phyloP scores from a whole-genome alignment of 2,329 filamentous ascomycete species.

The Claviceps cyperi region DNA sequence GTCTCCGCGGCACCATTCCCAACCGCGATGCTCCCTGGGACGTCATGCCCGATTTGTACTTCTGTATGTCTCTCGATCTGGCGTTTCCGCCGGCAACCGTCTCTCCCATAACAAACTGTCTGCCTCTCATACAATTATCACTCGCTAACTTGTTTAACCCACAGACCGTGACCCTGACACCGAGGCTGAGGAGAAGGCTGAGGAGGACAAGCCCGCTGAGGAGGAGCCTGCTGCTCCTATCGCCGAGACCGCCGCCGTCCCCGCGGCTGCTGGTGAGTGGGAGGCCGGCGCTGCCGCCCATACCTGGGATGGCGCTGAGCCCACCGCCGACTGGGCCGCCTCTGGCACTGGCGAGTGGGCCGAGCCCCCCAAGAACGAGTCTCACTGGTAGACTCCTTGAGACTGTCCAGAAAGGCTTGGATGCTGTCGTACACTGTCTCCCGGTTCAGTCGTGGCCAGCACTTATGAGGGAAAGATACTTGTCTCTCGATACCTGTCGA shows the following conservation, averaged over 20 bases:
- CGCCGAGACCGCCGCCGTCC: slow-evolving; percentile 64
- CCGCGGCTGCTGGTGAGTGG: slow-evolving; percentile 59
- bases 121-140: neutral
- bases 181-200: slow-evolving; percentile 95
- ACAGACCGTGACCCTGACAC: slow-evolving; percentile 93
- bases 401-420: slow-evolving; percentile 6
- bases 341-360: slow-evolving; percentile 56
- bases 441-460: slow-evolving; percentile 45
- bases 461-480: slow-evolving; percentile 99
- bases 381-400: slow-evolving; percentile 32
- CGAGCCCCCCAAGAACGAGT: slow-evolving; percentile 36
- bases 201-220: slow-evolving; percentile 75
- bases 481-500: slow-evolving; percentile 17
- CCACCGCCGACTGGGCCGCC: slow-evolving; percentile 50
- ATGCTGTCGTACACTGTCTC: neutral
- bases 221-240: slow-evolving; percentile 73
- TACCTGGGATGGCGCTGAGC: slow-evolving; percentile 41
- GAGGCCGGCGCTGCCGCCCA: slow-evolving; percentile 58
- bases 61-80: slow-evolving; percentile 46
- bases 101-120: neutral
- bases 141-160: slow-evolving; percentile 7
- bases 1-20: slow-evolving; percentile 91
- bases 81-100: neutral
- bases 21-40: slow-evolving; percentile 97
- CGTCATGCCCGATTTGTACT: slow-evolving; percentile 99